These are phyloP conservation scores for Cladosporium colombiae DNA, from an alignment of 2,329 filamentous ascomycete genomes.

Conservation along the genomic window DNA sequence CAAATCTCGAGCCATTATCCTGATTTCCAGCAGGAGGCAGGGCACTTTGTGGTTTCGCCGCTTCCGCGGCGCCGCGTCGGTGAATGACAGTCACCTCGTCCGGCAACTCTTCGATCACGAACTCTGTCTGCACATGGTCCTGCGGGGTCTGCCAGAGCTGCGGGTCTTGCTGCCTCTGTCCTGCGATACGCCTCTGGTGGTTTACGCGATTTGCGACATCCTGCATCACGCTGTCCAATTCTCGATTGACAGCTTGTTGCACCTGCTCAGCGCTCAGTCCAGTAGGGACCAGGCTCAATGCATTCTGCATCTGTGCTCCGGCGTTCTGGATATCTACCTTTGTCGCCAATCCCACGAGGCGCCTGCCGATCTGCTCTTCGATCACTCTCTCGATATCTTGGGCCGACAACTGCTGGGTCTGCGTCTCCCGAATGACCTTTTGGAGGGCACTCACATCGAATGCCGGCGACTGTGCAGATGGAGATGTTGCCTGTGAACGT, in stretches of 20 bases:
- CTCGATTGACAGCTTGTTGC: slow-evolving; percentile 19
- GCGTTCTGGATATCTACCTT: slow-evolving; percentile 21
- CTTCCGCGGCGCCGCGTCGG: neutral
- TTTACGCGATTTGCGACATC: slow-evolving; percentile 4
- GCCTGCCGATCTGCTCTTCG: slow-evolving; percentile 17
- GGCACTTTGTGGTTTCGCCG: neutral
- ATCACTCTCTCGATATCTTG: slow-evolving; percentile 22
- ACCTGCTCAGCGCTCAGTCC: slow-evolving; percentile 18
- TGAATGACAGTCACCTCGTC: neutral
- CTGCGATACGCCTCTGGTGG: neutral
- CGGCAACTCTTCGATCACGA: slow-evolving; percentile 12
- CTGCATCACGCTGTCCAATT: slow-evolving; percentile 20
- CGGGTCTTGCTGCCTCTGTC: neutral
- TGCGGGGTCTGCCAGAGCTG: neutral
- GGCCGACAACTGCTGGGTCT: slow-evolving; percentile 11
- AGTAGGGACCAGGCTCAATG: slow-evolving; percentile 15
- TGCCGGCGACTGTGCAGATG: neutral
- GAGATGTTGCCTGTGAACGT: slow-evolving; percentile 12
- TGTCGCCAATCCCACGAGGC: slow-evolving; percentile 22
- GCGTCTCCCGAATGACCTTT: slow-evolving; percentile 21
- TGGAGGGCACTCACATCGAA: slow-evolving; percentile 21
- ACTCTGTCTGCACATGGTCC: slow-evolving; percentile 5
- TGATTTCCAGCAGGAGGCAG: neutral
- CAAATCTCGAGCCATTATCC: neutral
- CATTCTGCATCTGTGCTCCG: slow-evolving; percentile 19